Evolutionary conservation across 2,329 filamentous ascomycete species (phyloP), one percentile per base, ranked within the genome.

Genomic region (Ascochyta pisi): DNA sequence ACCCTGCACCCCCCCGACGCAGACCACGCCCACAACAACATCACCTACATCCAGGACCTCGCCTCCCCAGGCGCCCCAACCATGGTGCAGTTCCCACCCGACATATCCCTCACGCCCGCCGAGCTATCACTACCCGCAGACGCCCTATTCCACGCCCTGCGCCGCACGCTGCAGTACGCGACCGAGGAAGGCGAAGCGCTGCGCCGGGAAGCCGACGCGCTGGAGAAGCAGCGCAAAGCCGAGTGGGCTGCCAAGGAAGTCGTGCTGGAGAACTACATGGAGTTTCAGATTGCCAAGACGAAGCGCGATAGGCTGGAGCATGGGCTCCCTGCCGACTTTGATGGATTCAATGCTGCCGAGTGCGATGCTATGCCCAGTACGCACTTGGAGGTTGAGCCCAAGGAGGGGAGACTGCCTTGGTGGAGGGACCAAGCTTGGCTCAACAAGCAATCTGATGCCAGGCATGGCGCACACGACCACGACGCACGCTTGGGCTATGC

Each of bases 211-310:
- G 86, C 87, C 63, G 86, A 87, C 61, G 78, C 79, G 39, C 83
- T 89, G 73, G 89, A 94, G 73, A 84, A 84, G 33, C 68, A 82
- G 12, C 87, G 89, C 74, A 85, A 85, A 71, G 82, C 86, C 59
- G 89, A 92, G 70, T 95, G 91, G 91, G 78, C 86, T 13, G 86
- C 90, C 75, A 94, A 94, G 75, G 90, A 95, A 75, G 82, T 91
- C 27, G 75, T 94, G 16, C 76, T 95, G n/a, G 85, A 91, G 54
- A 90, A 92, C 68, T 83, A 89, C 29, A 82, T 91, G 64, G 90
- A 94, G 72, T 81, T 85, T 31, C 86, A 88, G 71, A 87, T 88
- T 78, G 84, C 67, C 10, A 57, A 48, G 2, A 63, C 64, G 33
- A 62, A 70, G 37, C 64, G 71, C 24, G 70, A 69, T 23, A 70